Evolutionary conservation across 306 rosid species (phyloP).

Genomic region (Calophaca sinica): DNA sequence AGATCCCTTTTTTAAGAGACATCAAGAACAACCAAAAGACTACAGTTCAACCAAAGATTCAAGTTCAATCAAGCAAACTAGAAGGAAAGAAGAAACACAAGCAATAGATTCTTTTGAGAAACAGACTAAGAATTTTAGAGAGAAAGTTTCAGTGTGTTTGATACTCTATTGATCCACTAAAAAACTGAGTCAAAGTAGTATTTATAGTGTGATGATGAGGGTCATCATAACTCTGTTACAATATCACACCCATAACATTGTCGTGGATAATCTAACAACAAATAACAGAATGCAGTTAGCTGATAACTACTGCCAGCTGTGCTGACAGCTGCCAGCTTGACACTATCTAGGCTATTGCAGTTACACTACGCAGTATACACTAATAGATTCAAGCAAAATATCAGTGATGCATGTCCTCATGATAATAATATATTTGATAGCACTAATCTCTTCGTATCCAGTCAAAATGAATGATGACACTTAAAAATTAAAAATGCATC

Average conservation of each 20-base stretch:
- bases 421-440: conserved; percentile 17
- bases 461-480: conserved; percentile 1
- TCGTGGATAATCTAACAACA: background rate
- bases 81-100: no score
- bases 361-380: background rate
- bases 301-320: conserved; percentile 1
- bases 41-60: no score
- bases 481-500: conserved; percentile 14
- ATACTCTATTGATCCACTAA: conserved; percentile 9
- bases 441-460: no score
- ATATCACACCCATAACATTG: background rate
- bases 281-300: background rate
- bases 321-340: background rate
- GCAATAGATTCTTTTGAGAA: no score
- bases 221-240: background rate
- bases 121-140: no score
- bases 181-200: background rate
- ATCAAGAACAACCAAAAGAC: no score
- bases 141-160: background rate
- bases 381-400: conserved; percentile 8
- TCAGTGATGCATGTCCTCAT: background rate
- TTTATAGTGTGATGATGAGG: background rate
- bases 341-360: background rate
- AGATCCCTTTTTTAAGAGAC: no score
- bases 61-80: no score